Conservation (phyloP, 176 grass and related monocot species). For the Tuctoria greenei region DNA sequence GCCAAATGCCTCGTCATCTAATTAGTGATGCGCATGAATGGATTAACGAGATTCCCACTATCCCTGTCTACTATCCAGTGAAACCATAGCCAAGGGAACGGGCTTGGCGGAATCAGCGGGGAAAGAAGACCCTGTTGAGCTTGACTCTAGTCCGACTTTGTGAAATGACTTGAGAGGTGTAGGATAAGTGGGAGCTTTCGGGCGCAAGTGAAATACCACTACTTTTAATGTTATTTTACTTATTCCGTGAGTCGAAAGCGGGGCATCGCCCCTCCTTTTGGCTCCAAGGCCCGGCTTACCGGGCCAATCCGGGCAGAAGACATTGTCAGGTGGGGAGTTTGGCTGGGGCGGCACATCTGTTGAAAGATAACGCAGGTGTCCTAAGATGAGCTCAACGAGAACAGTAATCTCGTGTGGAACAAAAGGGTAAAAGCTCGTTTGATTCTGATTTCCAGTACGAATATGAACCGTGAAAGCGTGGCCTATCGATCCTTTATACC, state of each 20-base stretch:
- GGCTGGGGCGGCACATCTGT: constrained; percentile 78
- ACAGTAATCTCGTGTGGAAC: constrained; percentile 72
- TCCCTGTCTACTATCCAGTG: constrained; percentile 35
- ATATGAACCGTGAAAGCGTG: constrained; percentile 73
- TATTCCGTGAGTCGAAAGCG: constrained; percentile 48
- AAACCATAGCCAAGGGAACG: constrained; percentile 1
- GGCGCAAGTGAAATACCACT: constrained; percentile 60
- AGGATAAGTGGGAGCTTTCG: constrained; percentile 8
- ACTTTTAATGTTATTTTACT: constrained; percentile 67
- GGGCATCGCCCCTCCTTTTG: constrained; percentile 13
- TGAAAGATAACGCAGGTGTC: constrained; percentile 75
- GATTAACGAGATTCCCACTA: constrained; percentile 48
- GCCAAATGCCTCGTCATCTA: constrained; percentile 25
- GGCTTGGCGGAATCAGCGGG: too few species aligned
- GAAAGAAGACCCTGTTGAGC: too few species aligned
- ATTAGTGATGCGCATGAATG: constrained; percentile 45
- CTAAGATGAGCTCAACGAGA: constrained; percentile 61
- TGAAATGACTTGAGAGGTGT: not conserved
- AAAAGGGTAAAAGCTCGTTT: constrained; percentile 78
- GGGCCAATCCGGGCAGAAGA: constrained; percentile 63
- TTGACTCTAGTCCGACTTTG: too few species aligned
- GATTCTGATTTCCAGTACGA: constrained; percentile 68
- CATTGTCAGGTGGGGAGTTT: constrained; percentile 86
- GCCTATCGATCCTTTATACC: constrained; percentile 77
- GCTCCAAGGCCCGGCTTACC: constrained; percentile 16